Evolutionary conservation across 2,329 filamentous ascomycete species (phyloP).

Genomic region (Talaromyces islandicus): DNA sequence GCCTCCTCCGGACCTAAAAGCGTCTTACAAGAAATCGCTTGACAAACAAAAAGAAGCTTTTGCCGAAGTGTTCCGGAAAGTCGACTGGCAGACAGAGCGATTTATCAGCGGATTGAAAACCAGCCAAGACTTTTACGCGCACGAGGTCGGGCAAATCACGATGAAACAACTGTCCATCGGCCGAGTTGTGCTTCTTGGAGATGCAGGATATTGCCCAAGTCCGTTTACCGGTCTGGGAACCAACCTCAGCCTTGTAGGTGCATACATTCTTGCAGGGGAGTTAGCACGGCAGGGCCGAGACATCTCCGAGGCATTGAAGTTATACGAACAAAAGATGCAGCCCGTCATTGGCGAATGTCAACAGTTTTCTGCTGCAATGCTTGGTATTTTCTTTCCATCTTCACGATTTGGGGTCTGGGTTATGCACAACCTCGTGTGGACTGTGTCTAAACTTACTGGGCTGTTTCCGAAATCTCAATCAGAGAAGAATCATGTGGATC

Average conservation of each 20-base stretch:
- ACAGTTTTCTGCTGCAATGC: neutral
- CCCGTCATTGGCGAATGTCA: conserved; percentile 1
- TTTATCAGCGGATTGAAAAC: conserved; percentile 34
- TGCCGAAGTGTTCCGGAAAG: conserved; percentile 24
- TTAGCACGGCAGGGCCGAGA: conserved; percentile 20
- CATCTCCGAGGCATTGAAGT: conserved; percentile 14
- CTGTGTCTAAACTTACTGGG: neutral
- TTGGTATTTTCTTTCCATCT: neutral
- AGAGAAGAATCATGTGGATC: neutral
- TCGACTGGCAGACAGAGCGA: conserved; percentile 32
- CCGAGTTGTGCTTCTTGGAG: conserved; percentile 35
- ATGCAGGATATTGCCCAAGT: conserved; percentile 33
- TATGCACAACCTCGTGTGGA: neutral
- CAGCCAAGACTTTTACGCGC: conserved; percentile 41
- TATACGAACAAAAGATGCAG: neutral
- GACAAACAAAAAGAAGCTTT: conserved; percentile 23
- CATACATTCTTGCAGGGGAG: conserved; percentile 54
- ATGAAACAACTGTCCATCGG: conserved; percentile 24
- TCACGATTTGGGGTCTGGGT: neutral
- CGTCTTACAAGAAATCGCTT: neutral
- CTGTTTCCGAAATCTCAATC: neutral
- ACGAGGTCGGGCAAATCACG: conserved; percentile 30
- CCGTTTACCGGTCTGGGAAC: conserved; percentile 33
- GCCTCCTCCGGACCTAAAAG: neutral
- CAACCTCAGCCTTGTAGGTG: conserved; percentile 30